phyloP scores from a whole-genome alignment of 257 asterid species.

The Nicotiana obtusifolia region DNA sequence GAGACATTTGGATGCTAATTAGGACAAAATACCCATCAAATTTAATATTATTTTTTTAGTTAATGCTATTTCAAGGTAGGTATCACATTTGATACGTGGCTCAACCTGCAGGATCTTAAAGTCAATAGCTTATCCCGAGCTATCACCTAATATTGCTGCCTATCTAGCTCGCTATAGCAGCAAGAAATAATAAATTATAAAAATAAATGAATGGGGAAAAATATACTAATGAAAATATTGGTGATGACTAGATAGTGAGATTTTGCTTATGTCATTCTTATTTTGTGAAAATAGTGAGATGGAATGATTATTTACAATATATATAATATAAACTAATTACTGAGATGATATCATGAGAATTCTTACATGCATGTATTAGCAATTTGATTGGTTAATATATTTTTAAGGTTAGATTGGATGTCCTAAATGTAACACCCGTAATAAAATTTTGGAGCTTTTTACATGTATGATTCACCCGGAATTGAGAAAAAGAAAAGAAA shows the following conservation, averaged over 20 bases:
- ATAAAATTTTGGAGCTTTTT: too few relatives aligned
- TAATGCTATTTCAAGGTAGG: not conserved
- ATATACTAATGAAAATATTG: not conserved
- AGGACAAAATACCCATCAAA: not conserved
- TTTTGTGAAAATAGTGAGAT: not conserved
- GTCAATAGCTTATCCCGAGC: slow-evolving; percentile 1
- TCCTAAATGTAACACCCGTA: too few relatives aligned
- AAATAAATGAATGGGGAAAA: not conserved
- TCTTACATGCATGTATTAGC: slow-evolving; percentile 3
- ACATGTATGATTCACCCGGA: not conserved
- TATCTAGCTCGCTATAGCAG: not conserved
- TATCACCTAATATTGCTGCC: not conserved
- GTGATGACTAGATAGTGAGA: not conserved
- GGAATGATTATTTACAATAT: not conserved
- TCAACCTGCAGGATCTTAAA: not conserved
- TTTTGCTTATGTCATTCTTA: slow-evolving; percentile 2
- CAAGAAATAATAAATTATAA: not conserved
- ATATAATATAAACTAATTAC: not conserved
- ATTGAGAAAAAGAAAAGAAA: not conserved
- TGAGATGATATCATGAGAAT: not conserved
- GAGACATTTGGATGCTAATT: not conserved
- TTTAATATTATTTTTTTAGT: not conserved
- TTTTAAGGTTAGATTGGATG: too few relatives aligned
- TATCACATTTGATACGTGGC: not conserved
- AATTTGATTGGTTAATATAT: not conserved